Evolutionary conservation across 2,329 filamentous ascomycete genomes (phyloP), one percentile per base, ranked within the genome.

Genomic region (Byssothecium circinans): DNA sequence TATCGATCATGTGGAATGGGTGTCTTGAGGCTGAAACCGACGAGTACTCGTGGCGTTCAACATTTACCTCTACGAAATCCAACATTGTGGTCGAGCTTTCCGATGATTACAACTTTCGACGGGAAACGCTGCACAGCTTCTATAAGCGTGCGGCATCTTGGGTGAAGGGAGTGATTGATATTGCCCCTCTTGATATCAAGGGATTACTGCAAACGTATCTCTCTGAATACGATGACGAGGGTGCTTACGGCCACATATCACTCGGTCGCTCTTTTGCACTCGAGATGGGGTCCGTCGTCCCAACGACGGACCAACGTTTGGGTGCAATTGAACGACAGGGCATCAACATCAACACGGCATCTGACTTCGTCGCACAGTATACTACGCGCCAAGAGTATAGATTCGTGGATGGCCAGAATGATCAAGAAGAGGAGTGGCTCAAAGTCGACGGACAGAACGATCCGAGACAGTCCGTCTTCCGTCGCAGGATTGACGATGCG

Each of bases 321-420:
- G 85, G 66, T 40, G 91, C 89, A 6, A 84, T 99, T 40, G 89
- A 95, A 57, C 81, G 80, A 53, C 85, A 87, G 15, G 83, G 86
- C 39, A 83, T 83, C 44, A 83, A 83, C 53, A 86, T 96, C 68
- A 96, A 97, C 67, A 91, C 91, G 10, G 91, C 89, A 0, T 97
- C 94, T 2, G 92, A 97, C 67, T 96, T 99, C 61, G 84, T 99
- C 65, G 91, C 94, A 1, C 92, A 99, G 65, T 99, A 99, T 68
- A 97, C 92, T 3, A 95, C 91, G 20, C 87, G 94, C 30, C 95
- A 99, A 68, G 91, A 96, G 65, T 99, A 99, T 70, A 85, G 91
- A 47, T 92, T 92, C 64, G 84, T 90, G 10, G 90, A 96, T 66
- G 81, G 84, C 2, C 75, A 88, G 30, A 83, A 86, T 1, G 85